Conservation (phyloP, 2,329 filamentous ascomycete genomes). For the Magnaporthiopsis rhizophila region DNA sequence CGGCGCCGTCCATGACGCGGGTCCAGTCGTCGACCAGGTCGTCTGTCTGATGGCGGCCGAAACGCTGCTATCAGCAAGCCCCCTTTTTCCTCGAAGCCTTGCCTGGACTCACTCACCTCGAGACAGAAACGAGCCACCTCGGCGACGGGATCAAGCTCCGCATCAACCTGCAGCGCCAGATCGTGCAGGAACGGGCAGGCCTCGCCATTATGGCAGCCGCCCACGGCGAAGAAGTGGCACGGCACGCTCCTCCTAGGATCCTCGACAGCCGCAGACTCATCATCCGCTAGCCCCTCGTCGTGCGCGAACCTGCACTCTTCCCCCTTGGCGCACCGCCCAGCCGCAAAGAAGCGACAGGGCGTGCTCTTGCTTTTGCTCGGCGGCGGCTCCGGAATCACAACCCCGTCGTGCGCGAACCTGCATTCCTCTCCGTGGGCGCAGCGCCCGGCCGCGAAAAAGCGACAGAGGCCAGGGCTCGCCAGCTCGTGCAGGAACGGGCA, state of each 20-base stretch:
- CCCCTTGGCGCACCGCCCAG: neutral
- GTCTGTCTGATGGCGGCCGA: constrained; percentile 1
- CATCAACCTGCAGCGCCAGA: neutral
- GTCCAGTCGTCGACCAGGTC: constrained; percentile 10
- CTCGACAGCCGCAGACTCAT: neutral
- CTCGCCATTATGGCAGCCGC: constrained; percentile 6
- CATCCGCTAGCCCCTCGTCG: neutral
- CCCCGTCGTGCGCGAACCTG: neutral
- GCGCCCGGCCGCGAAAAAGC: neutral
- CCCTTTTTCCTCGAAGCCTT: neutral
- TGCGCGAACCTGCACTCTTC: constrained; percentile 6
- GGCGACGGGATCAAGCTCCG: neutral
- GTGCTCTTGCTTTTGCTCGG: neutral
- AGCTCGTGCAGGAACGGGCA: neutral
- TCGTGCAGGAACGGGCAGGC: constrained; percentile 9
- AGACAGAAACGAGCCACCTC: neutral
- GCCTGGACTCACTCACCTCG: neutral
- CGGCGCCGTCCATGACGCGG: constrained; percentile 18
- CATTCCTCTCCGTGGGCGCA: neutral
- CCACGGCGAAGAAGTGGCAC: constrained; percentile 8
- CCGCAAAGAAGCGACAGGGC: constrained; percentile 4
- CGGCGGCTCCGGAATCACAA: too few relatives aligned
- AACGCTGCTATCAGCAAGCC: too few relatives aligned
- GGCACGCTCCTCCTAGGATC: constrained; percentile 7
- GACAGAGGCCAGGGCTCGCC: neutral